A percentile compares a stretch with the other conserved stretches of the same genome.
Conservation (phyloP, 2,329 filamentous ascomycete species). For the Tolypocladium sp. region DNA sequence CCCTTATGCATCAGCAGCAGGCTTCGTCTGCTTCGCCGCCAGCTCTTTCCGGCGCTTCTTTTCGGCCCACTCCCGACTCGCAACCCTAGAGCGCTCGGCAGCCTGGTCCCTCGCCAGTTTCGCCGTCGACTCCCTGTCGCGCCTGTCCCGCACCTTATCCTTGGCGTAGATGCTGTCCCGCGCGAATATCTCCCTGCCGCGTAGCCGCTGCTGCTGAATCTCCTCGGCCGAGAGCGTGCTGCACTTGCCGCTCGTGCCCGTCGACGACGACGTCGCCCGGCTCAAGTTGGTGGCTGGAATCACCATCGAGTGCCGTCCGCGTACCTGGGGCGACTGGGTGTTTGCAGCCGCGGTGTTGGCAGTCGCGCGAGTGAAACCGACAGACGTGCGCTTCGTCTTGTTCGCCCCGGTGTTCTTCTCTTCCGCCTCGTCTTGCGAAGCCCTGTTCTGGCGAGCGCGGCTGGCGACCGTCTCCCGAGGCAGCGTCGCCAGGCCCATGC, state of each 20-base stretch:
- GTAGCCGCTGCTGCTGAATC: conserved; percentile 37
- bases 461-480: conserved; percentile 51
- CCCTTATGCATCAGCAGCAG: not conserved
- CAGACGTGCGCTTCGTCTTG: conserved; percentile 16
- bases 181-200: conserved; percentile 44
- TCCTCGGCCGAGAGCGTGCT: conserved; percentile 42
- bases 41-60: conserved; percentile 38
- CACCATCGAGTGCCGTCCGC: conserved; percentile 17
- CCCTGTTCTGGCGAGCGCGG: conserved; percentile 41
- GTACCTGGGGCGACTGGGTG: conserved; percentile 8
- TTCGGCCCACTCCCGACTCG: conserved; percentile 54
- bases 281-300: conserved; percentile 16
- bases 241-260: conserved; percentile 33
- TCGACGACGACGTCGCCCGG: conserved; percentile 36
- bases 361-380: conserved; percentile 5
- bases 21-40: conserved; percentile 9
- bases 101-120: conserved; percentile 49
- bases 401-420: conserved; percentile 6
- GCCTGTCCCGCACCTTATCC: conserved; percentile 42
- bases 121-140: conserved; percentile 43
- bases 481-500: conserved; percentile 26
- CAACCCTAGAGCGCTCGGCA: conserved; percentile 49
- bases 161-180: conserved; percentile 39
- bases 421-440: conserved; percentile 16
- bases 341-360: conserved; percentile 1